Conservation (phyloP, 1,139 yeast genomes). For the Protomyces gravidus region DNA sequence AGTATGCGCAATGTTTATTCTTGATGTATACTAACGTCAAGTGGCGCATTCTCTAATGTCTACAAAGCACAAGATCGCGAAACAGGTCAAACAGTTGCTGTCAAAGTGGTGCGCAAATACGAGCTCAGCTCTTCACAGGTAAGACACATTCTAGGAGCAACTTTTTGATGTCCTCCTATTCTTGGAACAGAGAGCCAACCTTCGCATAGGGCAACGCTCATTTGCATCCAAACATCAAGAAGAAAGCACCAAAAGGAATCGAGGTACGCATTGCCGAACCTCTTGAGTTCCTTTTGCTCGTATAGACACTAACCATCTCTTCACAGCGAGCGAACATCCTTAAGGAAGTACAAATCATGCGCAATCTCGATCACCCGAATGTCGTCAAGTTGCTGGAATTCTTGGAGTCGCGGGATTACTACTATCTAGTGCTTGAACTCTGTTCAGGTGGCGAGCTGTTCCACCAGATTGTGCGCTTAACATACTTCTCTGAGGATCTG, state of each 20-base stretch:
- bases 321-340: constrained; percentile 52
- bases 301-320: background rate
- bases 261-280: constrained; percentile 37
- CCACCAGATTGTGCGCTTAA: constrained; percentile 83
- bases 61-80: constrained; percentile 60
- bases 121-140: constrained; percentile 50
- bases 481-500: constrained; percentile 82
- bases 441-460: constrained; percentile 93
- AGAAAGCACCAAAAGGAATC: constrained; percentile 37
- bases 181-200: constrained; percentile 23
- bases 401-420: constrained; percentile 58
- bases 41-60: constrained; percentile 89
- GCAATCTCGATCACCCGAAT: constrained; percentile 65
- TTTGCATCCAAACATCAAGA: constrained; percentile 34
- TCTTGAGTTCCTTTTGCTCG: background rate
- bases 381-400: constrained; percentile 68
- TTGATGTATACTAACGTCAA: constrained; percentile 37
- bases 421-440: constrained; percentile 77
- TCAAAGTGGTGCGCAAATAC: constrained; percentile 74
- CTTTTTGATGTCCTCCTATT: constrained; percentile 1
- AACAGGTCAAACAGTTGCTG: constrained; percentile 60
- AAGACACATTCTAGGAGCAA: constrained; percentile 35
- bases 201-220: constrained; percentile 27
- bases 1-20: constrained; percentile 33
- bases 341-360: constrained; percentile 83